Base-by-base conservation (phyloP, 441 rosid genomes). In the Oxalis stricta region DNA sequence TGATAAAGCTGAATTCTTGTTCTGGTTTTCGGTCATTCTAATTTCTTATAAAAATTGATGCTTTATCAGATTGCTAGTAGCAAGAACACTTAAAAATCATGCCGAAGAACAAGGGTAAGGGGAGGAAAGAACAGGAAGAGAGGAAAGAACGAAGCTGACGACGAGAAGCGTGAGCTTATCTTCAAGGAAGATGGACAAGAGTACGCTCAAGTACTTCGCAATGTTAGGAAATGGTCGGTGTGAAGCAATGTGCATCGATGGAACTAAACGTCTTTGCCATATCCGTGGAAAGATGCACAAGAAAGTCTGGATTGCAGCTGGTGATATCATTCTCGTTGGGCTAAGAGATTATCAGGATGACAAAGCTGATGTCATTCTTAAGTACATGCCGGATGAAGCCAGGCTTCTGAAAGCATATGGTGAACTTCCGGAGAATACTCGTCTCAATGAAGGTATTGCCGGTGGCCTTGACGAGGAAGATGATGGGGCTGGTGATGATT, bases 51-150 rank as follows among this genome's bases (percentile, higher is more conserved):
- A n/a, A n/a, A n/a, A n/a, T n/a, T n/a, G n/a, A n/a, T n/a, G n/a
- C n/a, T n/a, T n/a, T n/a, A n/a, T n/a, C n/a, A n/a, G n/a, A n/a
- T n/a, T n/a, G n/a, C n/a, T n/a, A n/a, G n/a, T n/a, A n/a, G n/a
- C n/a, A n/a, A n/a, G n/a, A n/a, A n/a, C n/a, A n/a, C n/a, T n/a
- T n/a, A n/a, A n/a, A 15, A 45, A 53, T 23, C 37, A 77, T 81
- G 85, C 85, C 81, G 55, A 81, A 81, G 83, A 81, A 81, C 59
- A 77, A 77, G 65, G 83, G 85, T 48, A 77, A 77, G n/a, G 69
- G 91, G 85, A 77, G 83, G 85, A 48, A 81, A 81, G 78, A 81
- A 81, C 56, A 77, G 78, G 74, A 80, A 80, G 77, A 77, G 89
- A 68, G 89, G 89, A 63, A 80, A 80, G 79, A 80, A 80, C 5